These are phyloP conservation scores for Phytophthora ramorum DNA, from an alignment of 352 stramenopile species.

Conservation along the genomic window DNA sequence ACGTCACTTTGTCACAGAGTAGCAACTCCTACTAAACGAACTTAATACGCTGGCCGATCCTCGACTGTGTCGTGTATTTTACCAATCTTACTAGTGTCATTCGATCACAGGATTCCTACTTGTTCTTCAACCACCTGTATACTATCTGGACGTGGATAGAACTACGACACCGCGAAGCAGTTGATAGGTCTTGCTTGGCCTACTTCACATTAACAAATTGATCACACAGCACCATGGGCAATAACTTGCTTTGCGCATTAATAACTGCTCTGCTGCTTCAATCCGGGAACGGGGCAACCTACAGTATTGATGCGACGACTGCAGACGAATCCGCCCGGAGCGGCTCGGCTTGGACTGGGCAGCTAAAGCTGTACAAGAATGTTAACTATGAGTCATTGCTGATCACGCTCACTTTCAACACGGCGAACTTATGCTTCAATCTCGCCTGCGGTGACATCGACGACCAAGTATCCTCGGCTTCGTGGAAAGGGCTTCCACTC, in stretches of 20 bases:
- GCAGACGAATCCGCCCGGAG: neutral
- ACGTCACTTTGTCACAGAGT: too few relatives aligned
- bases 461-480: constrained; percentile 15
- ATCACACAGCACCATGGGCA: neutral
- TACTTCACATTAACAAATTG: neutral
- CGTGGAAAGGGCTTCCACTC: constrained; percentile 16
- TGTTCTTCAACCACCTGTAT: too few relatives aligned
- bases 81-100: too few relatives aligned
- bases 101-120: too few relatives aligned
- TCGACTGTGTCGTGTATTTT: too few relatives aligned
- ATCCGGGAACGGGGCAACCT: neutral
- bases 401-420: constrained; percentile 14
- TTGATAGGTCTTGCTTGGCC: neutral
- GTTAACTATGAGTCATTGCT: constrained; percentile 5
- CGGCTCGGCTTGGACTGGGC: constrained; percentile 3
- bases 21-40: neutral
- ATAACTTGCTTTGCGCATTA: neutral
- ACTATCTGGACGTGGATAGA: too few relatives aligned
- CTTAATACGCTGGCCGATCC: neutral
- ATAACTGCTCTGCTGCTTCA: neutral
- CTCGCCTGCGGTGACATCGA: constrained; percentile 18
- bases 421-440: constrained; percentile 16
- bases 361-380: constrained; percentile 16
- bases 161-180: neutral
- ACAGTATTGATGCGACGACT: neutral